Percentiles rank a stretch among this genome's conserved stretches.
Evolutionary conservation across 1,284 basidiomycete species (phyloP).

Genomic region (Erythrobasidium hasegawianum): DNA sequence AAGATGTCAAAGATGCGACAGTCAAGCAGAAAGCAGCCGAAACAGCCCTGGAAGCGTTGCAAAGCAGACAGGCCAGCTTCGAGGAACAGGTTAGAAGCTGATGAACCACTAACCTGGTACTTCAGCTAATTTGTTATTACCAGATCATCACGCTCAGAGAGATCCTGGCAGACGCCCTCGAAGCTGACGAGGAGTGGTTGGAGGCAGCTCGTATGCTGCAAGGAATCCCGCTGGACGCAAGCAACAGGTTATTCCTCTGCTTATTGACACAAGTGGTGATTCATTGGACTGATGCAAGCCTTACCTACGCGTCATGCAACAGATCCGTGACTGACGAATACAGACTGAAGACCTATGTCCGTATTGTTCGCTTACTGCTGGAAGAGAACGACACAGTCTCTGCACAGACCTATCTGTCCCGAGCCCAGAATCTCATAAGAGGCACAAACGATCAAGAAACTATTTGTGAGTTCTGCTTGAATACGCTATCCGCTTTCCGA

Average conservation of each 20-base stretch:
- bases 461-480: conserved; percentile 56
- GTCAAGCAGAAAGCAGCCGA: conserved; percentile 66
- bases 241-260: conserved; percentile 60
- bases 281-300: no score
- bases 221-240: conserved; percentile 84
- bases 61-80: conserved; percentile 75
- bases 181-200: conserved; percentile 85
- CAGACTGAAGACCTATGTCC: conserved; percentile 84
- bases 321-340: conserved; percentile 68
- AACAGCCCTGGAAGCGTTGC: conserved; percentile 65
- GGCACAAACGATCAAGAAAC: conserved; percentile 70
- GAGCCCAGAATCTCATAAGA: conserved; percentile 84
- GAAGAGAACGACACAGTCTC: conserved; percentile 91
- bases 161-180: conserved; percentile 81
- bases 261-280: no score
- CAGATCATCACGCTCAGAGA: conserved; percentile 79
- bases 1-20: conserved; percentile 57
- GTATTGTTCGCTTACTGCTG: conserved; percentile 85
- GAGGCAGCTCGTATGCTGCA: conserved; percentile 86
- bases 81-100: conserved; percentile 82
- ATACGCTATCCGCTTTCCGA: conserved; percentile 59
- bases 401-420: conserved; percentile 93
- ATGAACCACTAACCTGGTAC: not conserved
- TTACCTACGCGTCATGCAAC: not conserved
- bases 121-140: not conserved